Evolutionary conservation across 495 filamentous ascomycete genomes (phyloP), one percentile per base, ranked within the genome.

Genomic region (Hypoxylon fuscum): DNA sequence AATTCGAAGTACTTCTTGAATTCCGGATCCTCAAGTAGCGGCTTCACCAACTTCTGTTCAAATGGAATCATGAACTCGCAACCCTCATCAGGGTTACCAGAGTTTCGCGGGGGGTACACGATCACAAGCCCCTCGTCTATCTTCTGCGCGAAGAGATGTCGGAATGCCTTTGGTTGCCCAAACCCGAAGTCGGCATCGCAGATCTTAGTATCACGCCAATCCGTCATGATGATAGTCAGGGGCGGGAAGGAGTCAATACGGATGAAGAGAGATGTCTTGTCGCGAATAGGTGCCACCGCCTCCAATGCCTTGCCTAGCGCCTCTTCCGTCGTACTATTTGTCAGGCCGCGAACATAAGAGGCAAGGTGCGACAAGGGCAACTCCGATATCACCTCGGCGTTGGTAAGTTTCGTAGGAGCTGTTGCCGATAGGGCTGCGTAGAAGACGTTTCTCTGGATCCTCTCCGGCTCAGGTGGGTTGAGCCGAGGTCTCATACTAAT

Each of bases 1-100:
- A 75, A 80, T 44, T 81, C 78, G 52, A 81, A 79, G 38, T 68
- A 81, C 46, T 59, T 43, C 0, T 40, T 67, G 69, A 71, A 74
- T 38, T 78, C 76, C 3, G 66, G 54, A 64, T 82, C 79, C 7
- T 70, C 64, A 12, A 77, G 59, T 10, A 83, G 53, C 6, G 22
- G 46, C 17, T 74, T 48, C 14, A 67, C 68, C 22, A 76, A 45
- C 10, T 68, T 55, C 48, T 65, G 74, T 64, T 81, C 80, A 41
- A 76, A 74, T 0, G 70, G 43, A 37, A 82, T 70, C 22, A 72
- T 62, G 55, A 82, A 73, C 64, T 80, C 79, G 14, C 60, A 70
- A 1, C 80, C 80, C 44, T 82, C 76, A 47, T 80, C 74, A 7
- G 72, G 63, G 6, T 61, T 68, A 0, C 20, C 43, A 3, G 42